Evolutionary conservation across 2,329 filamentous ascomycete genomes (phyloP).

Genomic region (Lasiodiplodia theobromae): DNA sequence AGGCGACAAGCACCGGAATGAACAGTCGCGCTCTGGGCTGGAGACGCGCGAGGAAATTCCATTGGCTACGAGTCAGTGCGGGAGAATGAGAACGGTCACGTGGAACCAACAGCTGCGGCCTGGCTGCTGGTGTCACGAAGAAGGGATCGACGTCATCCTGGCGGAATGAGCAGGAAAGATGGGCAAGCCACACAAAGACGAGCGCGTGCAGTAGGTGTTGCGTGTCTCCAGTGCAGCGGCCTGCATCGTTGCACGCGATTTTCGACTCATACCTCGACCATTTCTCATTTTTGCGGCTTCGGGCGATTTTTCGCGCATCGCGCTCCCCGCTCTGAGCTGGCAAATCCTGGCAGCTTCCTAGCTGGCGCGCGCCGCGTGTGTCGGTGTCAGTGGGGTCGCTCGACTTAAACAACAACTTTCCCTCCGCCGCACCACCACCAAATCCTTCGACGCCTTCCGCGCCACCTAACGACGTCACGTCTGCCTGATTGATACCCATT

Average conservation of each 20-base stretch:
- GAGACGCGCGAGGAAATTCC: constrained; percentile 7
- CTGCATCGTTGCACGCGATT: not conserved
- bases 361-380: constrained; percentile 19
- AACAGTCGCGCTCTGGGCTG: not conserved
- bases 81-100: not conserved
- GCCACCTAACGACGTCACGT: constrained; percentile 30
- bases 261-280: not conserved
- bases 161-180: constrained; percentile 13
- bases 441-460: constrained; percentile 19
- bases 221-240: constrained; percentile 15
- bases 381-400: constrained; percentile 23
- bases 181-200: constrained; percentile 24
- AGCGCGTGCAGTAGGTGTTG: constrained; percentile 19
- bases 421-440: constrained; percentile 23
- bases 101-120: not conserved
- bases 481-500: constrained; percentile 29
- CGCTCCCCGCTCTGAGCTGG: constrained; percentile 10
- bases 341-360: constrained; percentile 13
- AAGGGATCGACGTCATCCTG: constrained; percentile 24
- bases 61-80: constrained; percentile 24
- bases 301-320: not conserved
- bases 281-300: not conserved
- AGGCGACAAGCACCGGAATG: not conserved
- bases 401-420: constrained; percentile 16
- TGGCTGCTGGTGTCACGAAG: constrained; percentile 1